phyloP scores from a whole-genome alignment of 2,329 filamentous ascomycete species.

The Bipolaris victoriae region DNA sequence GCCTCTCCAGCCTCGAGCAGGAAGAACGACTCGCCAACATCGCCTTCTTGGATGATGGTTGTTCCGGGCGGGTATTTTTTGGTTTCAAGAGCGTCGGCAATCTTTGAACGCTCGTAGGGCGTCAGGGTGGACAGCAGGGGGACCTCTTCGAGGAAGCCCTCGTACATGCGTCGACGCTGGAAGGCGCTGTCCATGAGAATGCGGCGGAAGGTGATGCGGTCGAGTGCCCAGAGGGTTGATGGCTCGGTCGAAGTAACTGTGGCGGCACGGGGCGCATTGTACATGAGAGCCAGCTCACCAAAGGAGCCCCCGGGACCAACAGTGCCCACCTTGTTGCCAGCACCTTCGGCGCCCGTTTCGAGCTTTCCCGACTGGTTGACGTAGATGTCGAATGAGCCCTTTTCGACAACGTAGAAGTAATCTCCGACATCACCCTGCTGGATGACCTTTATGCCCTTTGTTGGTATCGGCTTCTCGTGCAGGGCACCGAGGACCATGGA shows the following conservation, averaged over 20 bases:
- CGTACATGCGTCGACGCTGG: slow-evolving; percentile 93
- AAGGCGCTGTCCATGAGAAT: slow-evolving; percentile 99
- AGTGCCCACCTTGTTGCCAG: slow-evolving; percentile 80
- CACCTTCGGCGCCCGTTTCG: slow-evolving; percentile 78
- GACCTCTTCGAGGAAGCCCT: slow-evolving; percentile 94
- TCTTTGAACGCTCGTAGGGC: slow-evolving; percentile 93
- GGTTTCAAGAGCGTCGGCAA: slow-evolving; percentile 93
- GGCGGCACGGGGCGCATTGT: slow-evolving; percentile 94
- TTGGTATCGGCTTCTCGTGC: slow-evolving; percentile 93
- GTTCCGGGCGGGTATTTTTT: slow-evolving; percentile 80
- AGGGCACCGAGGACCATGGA: slow-evolving; percentile 86
- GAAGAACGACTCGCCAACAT: slow-evolving; percentile 90
- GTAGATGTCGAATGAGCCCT: slow-evolving; percentile 86
- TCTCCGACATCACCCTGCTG: slow-evolving; percentile 94
- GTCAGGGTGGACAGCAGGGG: slow-evolving; percentile 83
- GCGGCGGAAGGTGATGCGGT: slow-evolving; percentile 94
- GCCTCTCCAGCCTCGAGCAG: slow-evolving; percentile 87
- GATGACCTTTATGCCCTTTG: slow-evolving; percentile 89
- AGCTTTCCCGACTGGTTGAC: slow-evolving; percentile 80
- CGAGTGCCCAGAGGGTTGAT: slow-evolving; percentile 90
- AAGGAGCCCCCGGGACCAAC: slow-evolving; percentile 92
- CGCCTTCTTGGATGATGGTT: slow-evolving; percentile 89
- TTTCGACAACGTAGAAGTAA: slow-evolving; percentile 97
- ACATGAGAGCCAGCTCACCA: slow-evolving; percentile 96
- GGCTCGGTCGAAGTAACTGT: slow-evolving; percentile 86